A percentile compares a stretch with the other conserved stretches of the same genome.
These are phyloP conservation scores for Lentinula raphanica DNA, from an alignment of 768 basidiomycete genomes.

Conservation along the genomic window DNA sequence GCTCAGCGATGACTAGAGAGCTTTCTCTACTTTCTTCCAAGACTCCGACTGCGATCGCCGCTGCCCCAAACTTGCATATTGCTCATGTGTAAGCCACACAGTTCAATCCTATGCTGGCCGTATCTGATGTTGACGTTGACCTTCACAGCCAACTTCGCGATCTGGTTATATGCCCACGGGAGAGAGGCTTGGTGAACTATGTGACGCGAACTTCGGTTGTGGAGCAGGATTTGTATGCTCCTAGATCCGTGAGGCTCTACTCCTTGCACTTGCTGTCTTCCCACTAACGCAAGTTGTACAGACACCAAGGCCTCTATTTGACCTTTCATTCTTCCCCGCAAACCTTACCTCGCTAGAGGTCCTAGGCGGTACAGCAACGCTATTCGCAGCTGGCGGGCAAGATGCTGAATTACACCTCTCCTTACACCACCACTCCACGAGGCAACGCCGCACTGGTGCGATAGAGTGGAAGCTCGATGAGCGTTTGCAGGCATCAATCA, in stretches of 20 bases:
- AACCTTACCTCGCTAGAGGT: slow-evolving; percentile 55
- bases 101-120: neutral
- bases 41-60: slow-evolving; percentile 34
- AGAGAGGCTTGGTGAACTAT: slow-evolving; percentile 62
- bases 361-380: slow-evolving; percentile 44
- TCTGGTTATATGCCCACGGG: slow-evolving; percentile 68
- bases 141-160: slow-evolving; percentile 66
- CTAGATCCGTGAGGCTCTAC: slow-evolving; percentile 39
- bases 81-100: slow-evolving; percentile 53
- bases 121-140: slow-evolving; percentile 8
- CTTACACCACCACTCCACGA: slow-evolving; percentile 25
- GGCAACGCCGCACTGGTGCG: slow-evolving; percentile 20
- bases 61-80: slow-evolving; percentile 42
- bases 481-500: slow-evolving; percentile 63
- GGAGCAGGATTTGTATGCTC: slow-evolving; percentile 52
- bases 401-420: slow-evolving; percentile 69
- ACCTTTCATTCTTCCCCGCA: slow-evolving; percentile 57
- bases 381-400: slow-evolving; percentile 76
- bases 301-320: slow-evolving; percentile 43
- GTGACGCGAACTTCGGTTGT: slow-evolving; percentile 47
- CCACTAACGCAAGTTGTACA: slow-evolving; percentile 21
- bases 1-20: slow-evolving; percentile 41
- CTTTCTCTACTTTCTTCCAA: slow-evolving; percentile 38
- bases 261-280: slow-evolving; percentile 9
- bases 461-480: slow-evolving; percentile 51